Conservation (phyloP, 2,329 filamentous ascomycete genomes). For the Orbilia quercus region DNA sequence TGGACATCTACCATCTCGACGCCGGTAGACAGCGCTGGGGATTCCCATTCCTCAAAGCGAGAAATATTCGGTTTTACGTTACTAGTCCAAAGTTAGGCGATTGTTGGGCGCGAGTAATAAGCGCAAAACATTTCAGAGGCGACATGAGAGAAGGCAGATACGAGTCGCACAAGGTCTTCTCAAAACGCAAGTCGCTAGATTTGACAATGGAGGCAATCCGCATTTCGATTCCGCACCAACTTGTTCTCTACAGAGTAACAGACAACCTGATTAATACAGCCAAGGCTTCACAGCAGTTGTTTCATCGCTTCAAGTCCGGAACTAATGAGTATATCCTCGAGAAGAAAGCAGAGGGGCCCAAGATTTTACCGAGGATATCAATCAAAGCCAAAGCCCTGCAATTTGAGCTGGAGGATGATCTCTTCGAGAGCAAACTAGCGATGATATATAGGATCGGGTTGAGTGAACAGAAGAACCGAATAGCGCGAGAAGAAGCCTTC, state of each 20-base stretch:
- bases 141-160: conserved; percentile 79
- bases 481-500: conserved; percentile 91
- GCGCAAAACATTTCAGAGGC: conserved; percentile 80
- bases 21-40: conserved; percentile 88
- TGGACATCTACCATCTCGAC: conserved; percentile 86
- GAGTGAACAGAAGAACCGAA: conserved; percentile 86
- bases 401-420: conserved; percentile 93
- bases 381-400: conserved; percentile 82
- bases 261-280: conserved; percentile 90
- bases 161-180: conserved; percentile 43
- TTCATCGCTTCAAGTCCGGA: conserved; percentile 88
- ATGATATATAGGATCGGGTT: conserved; percentile 91
- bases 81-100: conserved; percentile 83
- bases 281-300: conserved; percentile 89
- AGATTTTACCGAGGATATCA: conserved; percentile 85
- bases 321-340: conserved; percentile 88
- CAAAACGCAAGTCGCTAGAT: conserved; percentile 77
- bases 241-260: conserved; percentile 88
- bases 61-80: conserved; percentile 84
- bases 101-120: conserved; percentile 87
- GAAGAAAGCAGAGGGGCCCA: conserved; percentile 86
- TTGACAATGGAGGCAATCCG: conserved; percentile 85
- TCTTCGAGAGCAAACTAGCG: conserved; percentile 96
- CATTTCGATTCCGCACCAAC: conserved; percentile 87
- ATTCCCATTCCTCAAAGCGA: conserved; percentile 80